Conservation (phyloP, 768 basidiomycete species). For the Lenzites betulinus region DNA sequence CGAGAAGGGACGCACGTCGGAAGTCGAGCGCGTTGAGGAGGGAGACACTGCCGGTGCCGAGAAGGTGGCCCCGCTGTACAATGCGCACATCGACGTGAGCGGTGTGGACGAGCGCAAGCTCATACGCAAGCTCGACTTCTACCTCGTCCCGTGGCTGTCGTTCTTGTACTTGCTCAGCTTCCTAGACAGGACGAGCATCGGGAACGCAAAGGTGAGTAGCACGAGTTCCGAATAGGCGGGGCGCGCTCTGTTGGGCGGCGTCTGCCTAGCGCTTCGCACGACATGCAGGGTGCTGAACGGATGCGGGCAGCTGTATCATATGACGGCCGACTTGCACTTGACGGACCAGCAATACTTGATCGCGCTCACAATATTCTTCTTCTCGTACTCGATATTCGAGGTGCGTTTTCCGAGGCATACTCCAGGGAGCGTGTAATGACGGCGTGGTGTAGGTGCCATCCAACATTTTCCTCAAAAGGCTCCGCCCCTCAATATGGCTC, state of each 20-base stretch:
- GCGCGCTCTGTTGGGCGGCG: not conserved
- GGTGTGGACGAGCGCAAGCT: conserved; percentile 68
- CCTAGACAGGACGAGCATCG: conserved; percentile 58
- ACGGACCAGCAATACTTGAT: conserved; percentile 67
- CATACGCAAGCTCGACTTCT: conserved; percentile 67
- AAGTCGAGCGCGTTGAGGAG: conserved; percentile 24
- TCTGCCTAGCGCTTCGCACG: not conserved
- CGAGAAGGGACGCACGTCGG: conserved; percentile 30
- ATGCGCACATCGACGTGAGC: conserved; percentile 56
- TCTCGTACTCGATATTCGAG: conserved; percentile 72
- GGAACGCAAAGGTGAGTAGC: conserved; percentile 44
- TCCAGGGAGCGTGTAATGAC: conserved; percentile 1
- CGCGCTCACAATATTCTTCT: conserved; percentile 56
- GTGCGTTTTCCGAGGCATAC: conserved; percentile 33
- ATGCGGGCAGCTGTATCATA: conserved; percentile 55
- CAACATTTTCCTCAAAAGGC: conserved; percentile 69
- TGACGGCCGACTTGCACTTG: conserved; percentile 60
- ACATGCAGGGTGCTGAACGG: not conserved
- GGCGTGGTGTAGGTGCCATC: conserved; percentile 53
- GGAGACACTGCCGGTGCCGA: not conserved
- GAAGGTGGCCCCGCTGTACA: conserved; percentile 31
- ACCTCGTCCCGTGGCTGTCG: conserved; percentile 71
- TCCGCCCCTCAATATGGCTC: conserved; percentile 78
- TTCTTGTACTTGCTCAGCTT: conserved; percentile 79
- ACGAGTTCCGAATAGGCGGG: not conserved